A percentile compares a stretch with the other conserved stretches of the same genome.
Conservation (phyloP, 2,329 filamentous ascomycete species). For the Rachicladosporium sp. region DNA sequence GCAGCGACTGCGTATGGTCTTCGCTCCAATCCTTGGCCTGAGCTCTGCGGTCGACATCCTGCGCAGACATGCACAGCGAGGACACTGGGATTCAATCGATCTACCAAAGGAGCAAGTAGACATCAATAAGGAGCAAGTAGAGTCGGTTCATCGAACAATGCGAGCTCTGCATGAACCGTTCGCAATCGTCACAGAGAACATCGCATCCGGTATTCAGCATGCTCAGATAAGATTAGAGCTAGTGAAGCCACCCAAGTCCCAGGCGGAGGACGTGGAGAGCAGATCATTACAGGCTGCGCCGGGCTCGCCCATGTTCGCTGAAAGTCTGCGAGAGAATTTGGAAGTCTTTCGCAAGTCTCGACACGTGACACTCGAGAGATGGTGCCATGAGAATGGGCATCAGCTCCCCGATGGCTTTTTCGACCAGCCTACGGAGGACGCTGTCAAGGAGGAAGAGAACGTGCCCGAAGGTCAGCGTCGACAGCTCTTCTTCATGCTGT, state of each 20-base stretch:
- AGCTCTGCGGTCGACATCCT: constrained; percentile 61
- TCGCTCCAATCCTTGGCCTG: constrained; percentile 56
- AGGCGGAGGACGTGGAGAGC: too few species aligned
- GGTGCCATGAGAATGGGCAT: constrained; percentile 35
- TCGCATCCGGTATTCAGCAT: constrained; percentile 56
- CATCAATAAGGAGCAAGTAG: constrained; percentile 12
- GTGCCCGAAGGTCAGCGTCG: constrained; percentile 52
- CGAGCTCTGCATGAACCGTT: constrained; percentile 57
- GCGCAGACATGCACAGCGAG: constrained; percentile 47
- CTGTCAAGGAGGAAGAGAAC: constrained; percentile 35
- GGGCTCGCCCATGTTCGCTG: constrained; percentile 47
- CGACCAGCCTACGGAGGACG: constrained; percentile 31
- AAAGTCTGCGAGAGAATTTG: constrained; percentile 41
- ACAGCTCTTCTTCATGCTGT: constrained; percentile 59
- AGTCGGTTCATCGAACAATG: constrained; percentile 54
- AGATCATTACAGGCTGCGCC: constrained; percentile 35
- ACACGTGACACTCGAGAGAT: constrained; percentile 46
- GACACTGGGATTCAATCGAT: constrained; percentile 32
- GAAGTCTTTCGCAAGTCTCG: constrained; percentile 43
- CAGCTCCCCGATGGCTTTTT: constrained; percentile 41
- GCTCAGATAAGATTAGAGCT: constrained; percentile 44
- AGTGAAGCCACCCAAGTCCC: constrained; percentile 22
- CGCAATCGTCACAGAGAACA: constrained; percentile 45
- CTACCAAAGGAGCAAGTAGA: constrained; percentile 8
- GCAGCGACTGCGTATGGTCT: constrained; percentile 45